phyloP scores from a whole-genome alignment of 2,329 filamentous ascomycete genomes.

The Salinomyces thailandicus region DNA sequence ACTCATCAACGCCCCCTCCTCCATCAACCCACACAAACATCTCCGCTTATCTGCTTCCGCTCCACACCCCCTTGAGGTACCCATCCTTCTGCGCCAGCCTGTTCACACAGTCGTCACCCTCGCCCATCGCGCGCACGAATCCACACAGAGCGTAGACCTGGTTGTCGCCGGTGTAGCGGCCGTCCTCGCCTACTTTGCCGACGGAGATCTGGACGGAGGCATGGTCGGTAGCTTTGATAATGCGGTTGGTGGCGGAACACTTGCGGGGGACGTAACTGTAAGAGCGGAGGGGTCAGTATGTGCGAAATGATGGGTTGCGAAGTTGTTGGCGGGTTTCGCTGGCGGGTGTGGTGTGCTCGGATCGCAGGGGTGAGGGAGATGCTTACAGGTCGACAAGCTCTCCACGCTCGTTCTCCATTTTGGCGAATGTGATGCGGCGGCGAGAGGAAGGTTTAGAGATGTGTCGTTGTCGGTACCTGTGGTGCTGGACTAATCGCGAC shows the following conservation, averaged over 20 bases:
- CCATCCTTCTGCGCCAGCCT: constrained; percentile 91
- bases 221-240: constrained; percentile 99
- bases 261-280: constrained; percentile 93
- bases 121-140: constrained; percentile 95
- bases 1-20: background rate
- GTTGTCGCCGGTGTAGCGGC: constrained; percentile 93
- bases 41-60: constrained; percentile 26
- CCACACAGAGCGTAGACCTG: constrained; percentile 95
- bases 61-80: constrained; percentile 95
- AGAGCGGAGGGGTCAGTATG: constrained; percentile 7
- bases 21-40: background rate
- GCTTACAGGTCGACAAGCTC: constrained; percentile 98
- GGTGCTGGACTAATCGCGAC: background rate
- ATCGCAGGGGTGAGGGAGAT: constrained; percentile 9
- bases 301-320: constrained; percentile 20
- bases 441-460: constrained; percentile 10
- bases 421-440: constrained; percentile 34
- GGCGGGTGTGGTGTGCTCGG: background rate
- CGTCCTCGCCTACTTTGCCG: constrained; percentile 98
- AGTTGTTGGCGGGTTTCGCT: background rate
- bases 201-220: constrained; percentile 94
- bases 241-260: constrained; percentile 97
- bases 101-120: constrained; percentile 96
- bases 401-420: constrained; percentile 99
- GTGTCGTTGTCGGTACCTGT: constrained; percentile 6